Conservation (phyloP, 2,329 filamentous ascomycete genomes). For the Stachybotrys elegans region DNA sequence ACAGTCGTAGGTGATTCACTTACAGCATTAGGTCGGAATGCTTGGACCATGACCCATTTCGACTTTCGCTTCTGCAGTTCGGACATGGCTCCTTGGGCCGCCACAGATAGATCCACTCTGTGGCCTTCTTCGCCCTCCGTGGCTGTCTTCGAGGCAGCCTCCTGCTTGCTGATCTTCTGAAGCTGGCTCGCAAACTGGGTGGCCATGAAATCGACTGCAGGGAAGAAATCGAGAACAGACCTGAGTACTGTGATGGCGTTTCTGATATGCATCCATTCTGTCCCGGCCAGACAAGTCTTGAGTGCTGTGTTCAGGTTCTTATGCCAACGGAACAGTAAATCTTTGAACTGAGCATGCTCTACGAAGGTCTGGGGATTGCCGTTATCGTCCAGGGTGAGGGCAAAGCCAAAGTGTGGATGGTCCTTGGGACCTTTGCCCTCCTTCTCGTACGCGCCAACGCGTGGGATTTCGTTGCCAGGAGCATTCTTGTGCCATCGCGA, state of each 20-base stretch:
- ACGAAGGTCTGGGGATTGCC: conserved; percentile 68
- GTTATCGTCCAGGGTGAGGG: conserved; percentile 59
- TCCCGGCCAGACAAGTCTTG: conserved; percentile 73
- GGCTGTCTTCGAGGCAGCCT: conserved; percentile 44
- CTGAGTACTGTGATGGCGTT: conserved; percentile 92
- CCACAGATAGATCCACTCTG: conserved; percentile 69
- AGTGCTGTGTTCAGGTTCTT: conserved; percentile 73
- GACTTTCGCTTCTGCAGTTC: conserved; percentile 62
- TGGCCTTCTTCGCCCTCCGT: conserved; percentile 49
- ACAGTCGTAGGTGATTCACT: conserved; percentile 13
- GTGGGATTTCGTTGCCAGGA: conserved; percentile 33
- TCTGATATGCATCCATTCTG: conserved; percentile 95
- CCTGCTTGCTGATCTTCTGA: conserved; percentile 60
- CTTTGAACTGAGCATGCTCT: conserved; percentile 81
- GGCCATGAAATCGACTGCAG: conserved; percentile 85
- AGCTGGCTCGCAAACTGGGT: conserved; percentile 58
- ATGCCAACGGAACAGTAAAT: conserved; percentile 87
- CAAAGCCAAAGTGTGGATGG: conserved; percentile 68
- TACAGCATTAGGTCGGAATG: conserved; percentile 63
- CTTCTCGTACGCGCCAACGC: conserved; percentile 76
- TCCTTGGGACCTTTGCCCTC: conserved; percentile 56
- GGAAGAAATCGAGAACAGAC: conserved; percentile 74
- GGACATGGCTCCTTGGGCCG: conserved; percentile 66
- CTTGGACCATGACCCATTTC: conserved; percentile 70
- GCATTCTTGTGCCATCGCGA: conserved; percentile 79